These are phyloP conservation scores for Clitopilus hobsonii DNA, from an alignment of 768 basidiomycete genomes.

Conservation along the genomic window DNA sequence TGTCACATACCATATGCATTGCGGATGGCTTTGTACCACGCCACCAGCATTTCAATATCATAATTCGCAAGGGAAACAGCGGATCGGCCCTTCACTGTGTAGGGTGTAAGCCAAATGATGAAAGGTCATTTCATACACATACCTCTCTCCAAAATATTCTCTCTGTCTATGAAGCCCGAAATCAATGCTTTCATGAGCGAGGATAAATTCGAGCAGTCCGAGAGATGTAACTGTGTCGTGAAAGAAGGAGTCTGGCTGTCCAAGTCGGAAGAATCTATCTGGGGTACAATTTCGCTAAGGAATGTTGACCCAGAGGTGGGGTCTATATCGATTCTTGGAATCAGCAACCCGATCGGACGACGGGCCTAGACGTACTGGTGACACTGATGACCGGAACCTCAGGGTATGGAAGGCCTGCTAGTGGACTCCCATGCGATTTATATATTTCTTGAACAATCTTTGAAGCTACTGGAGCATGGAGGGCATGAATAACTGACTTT, in stretches of 20 bases:
- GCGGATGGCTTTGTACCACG: constrained; percentile 50
- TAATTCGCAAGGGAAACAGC: constrained; percentile 50
- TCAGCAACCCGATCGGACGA: neutral
- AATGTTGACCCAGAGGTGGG: constrained; percentile 41
- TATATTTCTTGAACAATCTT: constrained; percentile 39
- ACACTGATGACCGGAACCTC: constrained; percentile 61
- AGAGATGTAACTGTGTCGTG: constrained; percentile 50
- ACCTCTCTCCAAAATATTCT: constrained; percentile 20
- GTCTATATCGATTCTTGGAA: constrained; percentile 21
- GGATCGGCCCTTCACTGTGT: constrained; percentile 42
- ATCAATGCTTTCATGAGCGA: constrained; percentile 54
- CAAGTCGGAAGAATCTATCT: constrained; percentile 25
- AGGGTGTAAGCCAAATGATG: too few relatives aligned
- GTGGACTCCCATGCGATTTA: constrained; percentile 35
- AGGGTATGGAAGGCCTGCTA: constrained; percentile 52
- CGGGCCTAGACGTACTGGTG: constrained; percentile 34
- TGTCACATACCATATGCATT: constrained; percentile 28
- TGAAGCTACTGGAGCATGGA: constrained; percentile 46
- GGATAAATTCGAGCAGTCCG: constrained; percentile 49
- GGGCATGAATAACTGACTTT: constrained; percentile 31
- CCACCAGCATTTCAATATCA: constrained; percentile 55
- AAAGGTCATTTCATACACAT: too few relatives aligned
- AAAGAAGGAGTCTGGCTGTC: constrained; percentile 14
- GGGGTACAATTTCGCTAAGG: constrained; percentile 36
- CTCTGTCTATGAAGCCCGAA: constrained; percentile 42